A percentile compares a stretch with the other conserved stretches of the same genome.
phyloP scores from a whole-genome alignment of 83 land plant genomes.

The Thuja plicata region DNA sequence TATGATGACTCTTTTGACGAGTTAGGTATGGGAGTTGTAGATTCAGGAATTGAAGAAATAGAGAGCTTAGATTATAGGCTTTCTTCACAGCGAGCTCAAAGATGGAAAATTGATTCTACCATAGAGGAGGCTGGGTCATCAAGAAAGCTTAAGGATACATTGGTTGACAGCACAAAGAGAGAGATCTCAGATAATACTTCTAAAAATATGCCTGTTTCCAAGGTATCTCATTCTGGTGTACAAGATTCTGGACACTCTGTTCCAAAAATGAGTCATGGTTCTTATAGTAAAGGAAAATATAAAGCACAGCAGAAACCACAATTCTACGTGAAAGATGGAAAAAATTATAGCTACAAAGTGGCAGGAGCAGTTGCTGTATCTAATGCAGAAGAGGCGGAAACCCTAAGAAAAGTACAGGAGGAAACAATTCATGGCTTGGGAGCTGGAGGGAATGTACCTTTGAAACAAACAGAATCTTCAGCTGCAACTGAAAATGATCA shows the following conservation, averaged over 20 bases:
- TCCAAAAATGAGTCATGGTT: background rate
- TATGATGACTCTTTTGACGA: constrained; percentile 99
- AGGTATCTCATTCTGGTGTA: background rate
- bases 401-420: constrained; percentile 54
- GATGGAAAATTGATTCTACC: background rate
- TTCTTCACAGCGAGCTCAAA: constrained; percentile 19
- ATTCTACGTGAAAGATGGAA: constrained; percentile 96
- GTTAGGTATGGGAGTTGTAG: constrained; percentile 61
- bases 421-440: constrained; percentile 83
- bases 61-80: constrained; percentile 46
- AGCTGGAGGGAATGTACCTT: constrained; percentile 59
- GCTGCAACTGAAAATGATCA: background rate
- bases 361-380: constrained; percentile 78
- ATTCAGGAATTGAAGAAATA: constrained; percentile 68
- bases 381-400: constrained; percentile 67
- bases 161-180: background rate
- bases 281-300: constrained; percentile 1
- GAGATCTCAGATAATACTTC: background rate
- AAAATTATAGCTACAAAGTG: constrained; percentile 96
- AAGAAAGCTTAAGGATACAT: background rate
- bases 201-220: background rate
- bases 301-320: constrained; percentile 51
- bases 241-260: background rate
- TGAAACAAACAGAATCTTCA: constrained; percentile 30
- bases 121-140: constrained; percentile 8